These are phyloP conservation scores for Blepharisma japonicum DNA, from an alignment of 73 alveolate species.

Conservation along the genomic window DNA sequence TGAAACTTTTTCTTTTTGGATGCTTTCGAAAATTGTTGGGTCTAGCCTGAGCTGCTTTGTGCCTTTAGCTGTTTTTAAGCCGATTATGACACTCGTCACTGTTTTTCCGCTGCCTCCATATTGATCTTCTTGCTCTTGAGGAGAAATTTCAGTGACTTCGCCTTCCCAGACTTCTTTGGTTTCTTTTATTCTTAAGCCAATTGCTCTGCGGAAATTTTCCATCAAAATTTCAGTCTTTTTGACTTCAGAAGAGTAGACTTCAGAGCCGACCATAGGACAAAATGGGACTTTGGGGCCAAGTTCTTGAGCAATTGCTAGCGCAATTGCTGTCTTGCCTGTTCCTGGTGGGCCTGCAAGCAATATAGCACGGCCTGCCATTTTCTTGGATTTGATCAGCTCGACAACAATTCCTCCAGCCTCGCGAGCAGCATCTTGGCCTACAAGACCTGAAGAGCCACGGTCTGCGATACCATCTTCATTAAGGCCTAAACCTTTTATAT, in stretches of 20 bases:
- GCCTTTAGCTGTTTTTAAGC: conserved; percentile 96
- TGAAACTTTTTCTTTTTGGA: conserved; percentile 98
- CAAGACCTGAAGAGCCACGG: conserved; percentile 67
- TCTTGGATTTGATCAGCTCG: conserved; percentile 95
- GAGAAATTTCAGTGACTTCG: conserved; percentile 99
- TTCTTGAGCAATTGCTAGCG: conserved; percentile 98
- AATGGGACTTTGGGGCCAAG: conserved; percentile 99
- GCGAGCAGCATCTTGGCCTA: conserved; percentile 92
- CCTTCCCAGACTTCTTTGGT: conserved; percentile 99
- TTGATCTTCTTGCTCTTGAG: conserved; percentile 96
- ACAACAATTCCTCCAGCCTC: conserved; percentile 99
- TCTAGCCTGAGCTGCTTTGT: conserved; percentile 96
- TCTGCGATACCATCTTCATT: conserved; percentile 81
- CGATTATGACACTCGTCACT: conserved; percentile 83
- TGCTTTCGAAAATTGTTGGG: conserved; percentile 97
- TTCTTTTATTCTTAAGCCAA: conserved; percentile 97
- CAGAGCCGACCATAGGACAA: conserved; percentile 99
- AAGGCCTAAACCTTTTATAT: conserved; percentile 98
- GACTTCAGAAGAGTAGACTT: conserved; percentile 98
- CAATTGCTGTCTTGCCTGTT: conserved; percentile 98
- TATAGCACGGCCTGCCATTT: conserved; percentile 99
- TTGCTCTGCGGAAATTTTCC: conserved; percentile 99
- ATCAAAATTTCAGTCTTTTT: conserved; percentile 98
- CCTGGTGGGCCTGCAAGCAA: conserved; percentile 97
- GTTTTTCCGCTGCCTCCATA: conserved; percentile 69